Percentiles rank a stretch among this genome's conserved stretches.
Evolutionary conservation across 1,284 basidiomycete genomes (phyloP).

Genomic region (Pholiota adiposa): DNA sequence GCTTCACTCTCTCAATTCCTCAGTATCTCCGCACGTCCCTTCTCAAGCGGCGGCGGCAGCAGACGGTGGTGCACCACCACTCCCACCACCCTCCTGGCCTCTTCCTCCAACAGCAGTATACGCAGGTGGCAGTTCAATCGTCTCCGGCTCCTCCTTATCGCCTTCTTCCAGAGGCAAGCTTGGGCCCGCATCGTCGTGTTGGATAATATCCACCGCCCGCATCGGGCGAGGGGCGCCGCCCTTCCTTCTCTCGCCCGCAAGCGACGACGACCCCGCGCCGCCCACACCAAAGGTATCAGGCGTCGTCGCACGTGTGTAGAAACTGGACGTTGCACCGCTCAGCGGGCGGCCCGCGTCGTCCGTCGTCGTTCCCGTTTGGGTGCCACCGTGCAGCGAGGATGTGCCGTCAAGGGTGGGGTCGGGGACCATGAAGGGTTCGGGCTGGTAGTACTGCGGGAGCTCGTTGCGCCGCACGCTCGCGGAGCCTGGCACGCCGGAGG

Average conservation of each 20-base stretch:
- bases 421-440: constrained; percentile 73
- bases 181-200: constrained; percentile 80
- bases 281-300: constrained; percentile 36
- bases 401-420: constrained; percentile 49
- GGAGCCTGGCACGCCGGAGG: constrained; percentile 1
- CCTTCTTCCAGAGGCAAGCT: constrained; percentile 34
- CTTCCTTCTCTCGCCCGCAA: constrained; percentile 41
- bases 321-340: constrained; percentile 37
- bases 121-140: constrained; percentile 79
- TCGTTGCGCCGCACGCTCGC: constrained; percentile 33
- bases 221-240: constrained; percentile 50
- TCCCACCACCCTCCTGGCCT: not conserved
- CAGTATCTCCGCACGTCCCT: not conserved
- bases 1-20: not conserved
- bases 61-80: not conserved
- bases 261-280: constrained; percentile 5
- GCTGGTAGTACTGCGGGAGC: constrained; percentile 68
- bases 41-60: not conserved
- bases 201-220: constrained; percentile 76
- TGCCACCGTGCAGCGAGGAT: constrained; percentile 16
- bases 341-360: constrained; percentile 34
- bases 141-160: constrained; percentile 57
- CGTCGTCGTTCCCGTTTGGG: constrained; percentile 17
- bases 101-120: constrained; percentile 60
- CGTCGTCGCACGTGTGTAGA: constrained; percentile 39